Percentiles rank a stretch among this genome's conserved stretches.
Evolutionary conservation across 2,329 filamentous ascomycete species (phyloP).

Genomic region (Cordyceps tenuipes): DNA sequence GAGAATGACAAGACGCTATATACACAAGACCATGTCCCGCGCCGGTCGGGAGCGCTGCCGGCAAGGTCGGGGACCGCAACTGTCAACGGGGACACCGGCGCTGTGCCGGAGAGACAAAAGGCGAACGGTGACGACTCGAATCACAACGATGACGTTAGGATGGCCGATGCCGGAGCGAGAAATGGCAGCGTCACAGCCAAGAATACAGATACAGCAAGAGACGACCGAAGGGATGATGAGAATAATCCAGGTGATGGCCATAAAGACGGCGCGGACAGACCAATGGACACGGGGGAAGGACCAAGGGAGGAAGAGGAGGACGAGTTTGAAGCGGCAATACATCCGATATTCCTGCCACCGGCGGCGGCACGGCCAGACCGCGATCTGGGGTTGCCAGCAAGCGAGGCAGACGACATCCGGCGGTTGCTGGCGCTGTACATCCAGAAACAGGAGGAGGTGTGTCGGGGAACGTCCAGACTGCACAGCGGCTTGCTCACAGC

Average conservation of each 20-base stretch:
- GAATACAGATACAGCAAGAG: conserved; percentile 16
- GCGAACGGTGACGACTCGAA: conserved; percentile 12
- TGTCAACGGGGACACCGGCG: conserved; percentile 17
- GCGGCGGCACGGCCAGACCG: conserved; percentile 54
- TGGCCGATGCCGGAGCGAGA: conserved; percentile 22
- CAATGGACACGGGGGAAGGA: not conserved
- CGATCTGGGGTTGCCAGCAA: conserved; percentile 61
- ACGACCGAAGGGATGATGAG: conserved; percentile 13
- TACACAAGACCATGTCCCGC: conserved; percentile 36
- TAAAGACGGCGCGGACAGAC: not conserved
- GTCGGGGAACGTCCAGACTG: conserved; percentile 59
- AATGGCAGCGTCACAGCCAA: conserved; percentile 4
- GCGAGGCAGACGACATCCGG: conserved; percentile 71
- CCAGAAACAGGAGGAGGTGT: conserved; percentile 79
- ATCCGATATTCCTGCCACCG: conserved; percentile 67
- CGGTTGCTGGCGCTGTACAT: conserved; percentile 67
- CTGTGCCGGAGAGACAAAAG: not conserved
- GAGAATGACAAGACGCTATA: conserved; percentile 49
- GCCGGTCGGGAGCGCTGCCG: conserved; percentile 26
- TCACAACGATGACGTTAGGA: conserved; percentile 21
- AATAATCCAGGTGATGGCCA: not conserved
- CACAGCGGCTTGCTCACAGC: conserved; percentile 65
- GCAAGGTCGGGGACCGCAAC: conserved; percentile 16
- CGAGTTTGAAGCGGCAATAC: conserved; percentile 47
- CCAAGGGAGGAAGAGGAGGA: not conserved